Base-by-base conservation (phyloP, 768 basidiomycete genomes). In the Xerocomellus amylosporus region DNA sequence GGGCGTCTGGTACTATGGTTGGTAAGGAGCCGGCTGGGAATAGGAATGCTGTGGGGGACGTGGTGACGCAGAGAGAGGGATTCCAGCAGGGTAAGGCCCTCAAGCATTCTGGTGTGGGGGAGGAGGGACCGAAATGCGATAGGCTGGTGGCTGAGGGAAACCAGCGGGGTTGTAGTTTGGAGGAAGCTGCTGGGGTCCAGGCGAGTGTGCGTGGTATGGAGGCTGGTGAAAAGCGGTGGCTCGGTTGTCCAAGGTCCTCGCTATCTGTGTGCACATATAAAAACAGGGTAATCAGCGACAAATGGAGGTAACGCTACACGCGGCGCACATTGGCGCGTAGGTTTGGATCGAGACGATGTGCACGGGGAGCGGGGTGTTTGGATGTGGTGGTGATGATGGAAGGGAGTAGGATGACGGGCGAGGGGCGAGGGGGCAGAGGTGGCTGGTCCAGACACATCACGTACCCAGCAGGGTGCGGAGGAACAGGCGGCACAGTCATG, bases 271-370 rank as follows among this genome's bases (percentile, higher is more conserved):
- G 58, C 45, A 63, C 58, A 24, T 24, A 4, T 24, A 24, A 24
- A 24, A 2, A 24, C 4, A 24, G 24, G 24, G 24, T 24, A 40
- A 57, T 64, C 52, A 52, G 55, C 50, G 33, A 52, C 46, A 40
- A 31, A 53, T 43, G 47, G 45, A 46, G 52, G 54, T 49, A 56
- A 56, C 57, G 56, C 24, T 41, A 56, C 61, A 50, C 49, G 59
- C 50, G n/a, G 75, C 80, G 66, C 64, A 86, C 87, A 63, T 86
- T 85, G 31, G 79, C 77, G 19, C 85, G 83, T 1, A 88, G 66
- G 56, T 74, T 76, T 9, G 83, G 83, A 60, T 85, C 24, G 24
- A 24, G 24, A 24, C 24, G 24, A 24, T 24, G 83, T 0, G 88
- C 85, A 12, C 83, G 75, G 5, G 24, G 24, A 24, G 24, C 24